These are phyloP conservation scores for Pezicula radicicola DNA, from an alignment of 2,329 filamentous ascomycete species.

Conservation along the genomic window DNA sequence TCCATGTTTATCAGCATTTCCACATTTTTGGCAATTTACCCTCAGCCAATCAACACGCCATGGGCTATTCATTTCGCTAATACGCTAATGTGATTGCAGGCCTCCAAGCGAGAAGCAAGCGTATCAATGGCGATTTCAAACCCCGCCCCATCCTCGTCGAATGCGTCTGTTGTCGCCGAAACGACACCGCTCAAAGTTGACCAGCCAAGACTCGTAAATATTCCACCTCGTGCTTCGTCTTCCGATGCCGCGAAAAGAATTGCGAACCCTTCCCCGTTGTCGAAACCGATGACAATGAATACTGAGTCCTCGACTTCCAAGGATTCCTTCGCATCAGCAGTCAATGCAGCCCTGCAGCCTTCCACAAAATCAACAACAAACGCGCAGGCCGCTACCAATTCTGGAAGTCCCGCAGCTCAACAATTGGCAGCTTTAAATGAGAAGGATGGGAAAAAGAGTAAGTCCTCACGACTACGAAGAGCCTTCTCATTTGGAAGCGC, in stretches of 20 bases:
- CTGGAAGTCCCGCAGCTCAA: conserved; percentile 65
- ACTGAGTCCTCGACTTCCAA: conserved; percentile 44
- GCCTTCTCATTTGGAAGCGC: conserved; percentile 97
- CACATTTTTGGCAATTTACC: conserved; percentile 25
- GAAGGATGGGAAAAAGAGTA: conserved; percentile 77
- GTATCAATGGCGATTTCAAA: conserved; percentile 31
- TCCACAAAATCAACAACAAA: conserved; percentile 23
- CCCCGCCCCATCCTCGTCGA: conserved; percentile 40
- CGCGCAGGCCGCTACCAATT: conserved; percentile 30
- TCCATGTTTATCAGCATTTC: conserved; percentile 15
- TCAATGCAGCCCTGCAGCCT: conserved; percentile 29
- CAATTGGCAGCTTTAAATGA: conserved; percentile 86
- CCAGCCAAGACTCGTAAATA: conserved; percentile 51
- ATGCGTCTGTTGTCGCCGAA: conserved; percentile 30
- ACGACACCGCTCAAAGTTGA: conserved; percentile 49
- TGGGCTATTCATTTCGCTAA: conserved; percentile 20
- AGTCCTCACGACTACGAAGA: conserved; percentile 79
- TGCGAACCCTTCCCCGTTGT: conserved; percentile 69
- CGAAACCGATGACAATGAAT: conserved; percentile 65
- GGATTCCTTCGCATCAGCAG: conserved; percentile 34
- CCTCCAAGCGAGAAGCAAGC: conserved; percentile 55
- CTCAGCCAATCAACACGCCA: conserved; percentile 23
- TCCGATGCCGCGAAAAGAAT: conserved; percentile 59
- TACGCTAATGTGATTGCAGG: conserved; percentile 51
- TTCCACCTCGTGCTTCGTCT: conserved; percentile 61